These are phyloP conservation scores for Coniochaeta hoffmannii DNA, from an alignment of 2,329 filamentous ascomycete species.

Conservation along the genomic window DNA sequence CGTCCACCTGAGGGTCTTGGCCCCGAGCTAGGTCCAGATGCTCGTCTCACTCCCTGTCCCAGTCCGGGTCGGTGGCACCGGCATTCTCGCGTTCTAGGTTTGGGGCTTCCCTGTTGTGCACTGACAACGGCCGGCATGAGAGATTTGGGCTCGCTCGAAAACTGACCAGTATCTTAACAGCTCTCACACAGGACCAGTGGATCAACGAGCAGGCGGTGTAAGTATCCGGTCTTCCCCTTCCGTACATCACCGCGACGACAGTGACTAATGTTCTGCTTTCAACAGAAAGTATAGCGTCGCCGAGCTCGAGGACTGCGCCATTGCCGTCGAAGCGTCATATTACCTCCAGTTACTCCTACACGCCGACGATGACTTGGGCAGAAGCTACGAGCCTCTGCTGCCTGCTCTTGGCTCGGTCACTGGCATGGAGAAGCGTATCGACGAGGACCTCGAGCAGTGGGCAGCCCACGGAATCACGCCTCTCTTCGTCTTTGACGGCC, in stretches of 20 bases:
- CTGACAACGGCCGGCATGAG: too few relatives aligned
- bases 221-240: slow-evolving; percentile 7
- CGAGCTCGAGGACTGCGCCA: slow-evolving; percentile 64
- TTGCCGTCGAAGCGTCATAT: slow-evolving; percentile 85
- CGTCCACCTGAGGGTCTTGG: too few relatives aligned
- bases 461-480: slow-evolving; percentile 63
- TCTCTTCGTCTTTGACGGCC: slow-evolving; percentile 86
- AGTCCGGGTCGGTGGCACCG: too few relatives aligned
- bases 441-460: slow-evolving; percentile 68
- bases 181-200: slow-evolving; percentile 30
- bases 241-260: background rate
- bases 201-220: slow-evolving; percentile 27
- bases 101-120: too few relatives aligned
- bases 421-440: slow-evolving; percentile 67
- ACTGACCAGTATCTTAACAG: slow-evolving; percentile 14
- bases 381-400: slow-evolving; percentile 70
- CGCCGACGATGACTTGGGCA: slow-evolving; percentile 60
- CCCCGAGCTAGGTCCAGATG: too few relatives aligned
- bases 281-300: slow-evolving; percentile 53
- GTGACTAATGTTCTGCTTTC: slow-evolving; percentile 7
- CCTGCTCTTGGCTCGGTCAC: slow-evolving; percentile 85
- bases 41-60: too few relatives aligned
- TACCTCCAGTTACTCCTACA: slow-evolving; percentile 77
- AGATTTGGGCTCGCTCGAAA: background rate
- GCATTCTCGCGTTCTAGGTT: too few relatives aligned